A percentile compares a stretch with the other conserved stretches of the same genome.
Conservation (phyloP, 1,284 basidiomycete species). For the Trichosporon sp. region DNA sequence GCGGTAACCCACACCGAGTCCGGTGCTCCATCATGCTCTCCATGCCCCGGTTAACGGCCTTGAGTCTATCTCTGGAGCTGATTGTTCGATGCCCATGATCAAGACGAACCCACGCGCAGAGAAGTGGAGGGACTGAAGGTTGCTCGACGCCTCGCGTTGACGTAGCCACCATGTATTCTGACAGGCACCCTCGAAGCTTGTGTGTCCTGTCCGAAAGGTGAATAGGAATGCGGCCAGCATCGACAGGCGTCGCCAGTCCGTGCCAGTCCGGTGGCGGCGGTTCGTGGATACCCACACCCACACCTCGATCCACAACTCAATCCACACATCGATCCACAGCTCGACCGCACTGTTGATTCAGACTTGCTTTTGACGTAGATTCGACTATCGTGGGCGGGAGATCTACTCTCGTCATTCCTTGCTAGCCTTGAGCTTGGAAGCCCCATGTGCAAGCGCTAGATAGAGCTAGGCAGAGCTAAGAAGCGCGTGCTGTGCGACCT, state of each 20-base stretch:
- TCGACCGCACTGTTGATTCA: background rate
- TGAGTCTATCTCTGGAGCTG: background rate
- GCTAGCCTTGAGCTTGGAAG: background rate
- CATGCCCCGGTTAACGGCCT: background rate
- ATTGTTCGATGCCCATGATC: background rate
- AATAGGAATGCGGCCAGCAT: background rate
- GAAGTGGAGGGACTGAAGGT: background rate
- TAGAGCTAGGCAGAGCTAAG: background rate
- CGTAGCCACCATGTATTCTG: background rate
- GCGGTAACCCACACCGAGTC: background rate
- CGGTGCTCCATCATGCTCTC: background rate
- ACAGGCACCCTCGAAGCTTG: slow-evolving; percentile 9
- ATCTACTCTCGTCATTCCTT: slow-evolving; percentile 4
- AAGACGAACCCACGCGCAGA: background rate
- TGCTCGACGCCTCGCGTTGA: background rate
- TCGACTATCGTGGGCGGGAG: slow-evolving; percentile 6
- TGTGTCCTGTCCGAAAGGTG: background rate
- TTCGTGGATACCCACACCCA: background rate
- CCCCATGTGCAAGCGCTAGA: slow-evolving; percentile 3
- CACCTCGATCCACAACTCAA: too few species aligned
- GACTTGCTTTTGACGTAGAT: background rate
- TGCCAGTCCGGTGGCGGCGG: background rate
- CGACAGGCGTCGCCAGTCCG: background rate
- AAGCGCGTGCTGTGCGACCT: background rate
- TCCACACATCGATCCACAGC: background rate